Evolutionary conservation across 345 rosid species (phyloP), one percentile per base, ranked within the genome.

Genomic region (Brassica incana): DNA sequence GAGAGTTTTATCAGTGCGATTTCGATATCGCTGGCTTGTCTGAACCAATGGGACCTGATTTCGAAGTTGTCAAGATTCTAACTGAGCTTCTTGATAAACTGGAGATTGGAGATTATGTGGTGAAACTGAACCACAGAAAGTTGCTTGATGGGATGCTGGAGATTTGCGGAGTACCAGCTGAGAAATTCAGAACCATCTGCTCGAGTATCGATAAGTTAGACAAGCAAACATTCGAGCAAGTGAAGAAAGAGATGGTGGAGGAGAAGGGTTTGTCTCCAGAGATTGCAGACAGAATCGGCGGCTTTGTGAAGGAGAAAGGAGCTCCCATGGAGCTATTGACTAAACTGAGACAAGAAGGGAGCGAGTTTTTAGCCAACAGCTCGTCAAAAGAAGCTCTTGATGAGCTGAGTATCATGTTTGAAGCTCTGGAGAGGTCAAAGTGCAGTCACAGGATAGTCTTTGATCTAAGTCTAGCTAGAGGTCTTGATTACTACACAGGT

Each of bases 1-100:
- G 95, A n/a, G 98, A 95, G 89, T 95, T 95, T 81, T 95, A 91
- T 79, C 99, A 93, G 67, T 95, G 99, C 77, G 98, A 91, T 82
- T 90, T 93, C 76, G 99, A 95, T 81, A 90, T 95, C 65, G 98
- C 98, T 78, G 99, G 99, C 23, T 86, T 82, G 77, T 89, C 79
- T 70, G 93, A 88, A 85, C 89, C 86, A 76, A 95, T 93, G 98
- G 97, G 95, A 67, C 99, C 98, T 4, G 99, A 95, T 75, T 93
- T 87, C 62, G 99, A 95, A 88, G 83, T 90, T 45, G 67, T 93
- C 69, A 87, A 88, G 84, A 85, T 90, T 54, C 78, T 93, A 83
- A 89, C 90, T 0, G 98, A 93, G 82, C 86, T 95, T 62, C 98
- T 93, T 18, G 91, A 90, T 84, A 88, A 85, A 58, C 82, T 95